These are phyloP conservation scores for Trichoderma reesei DNA, from an alignment of 495 filamentous ascomycete genomes.

Conservation along the genomic window DNA sequence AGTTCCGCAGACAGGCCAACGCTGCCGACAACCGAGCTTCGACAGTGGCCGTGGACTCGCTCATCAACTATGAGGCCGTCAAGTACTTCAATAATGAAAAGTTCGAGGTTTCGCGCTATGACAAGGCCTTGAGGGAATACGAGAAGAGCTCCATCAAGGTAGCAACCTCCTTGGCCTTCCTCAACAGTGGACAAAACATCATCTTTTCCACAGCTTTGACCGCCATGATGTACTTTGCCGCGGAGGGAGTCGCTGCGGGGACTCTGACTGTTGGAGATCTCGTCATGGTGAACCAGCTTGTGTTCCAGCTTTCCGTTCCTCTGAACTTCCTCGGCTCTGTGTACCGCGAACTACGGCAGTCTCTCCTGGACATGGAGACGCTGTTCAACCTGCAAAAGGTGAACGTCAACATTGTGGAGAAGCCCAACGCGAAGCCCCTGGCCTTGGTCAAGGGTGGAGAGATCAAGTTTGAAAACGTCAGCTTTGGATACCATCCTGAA, in stretches of 20 bases:
- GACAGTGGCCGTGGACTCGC: constrained; percentile 87
- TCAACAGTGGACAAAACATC: constrained; percentile 97
- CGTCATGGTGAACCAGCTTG: constrained; percentile 97
- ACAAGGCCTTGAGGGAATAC: constrained; percentile 74
- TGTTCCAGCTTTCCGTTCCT: constrained; percentile 94
- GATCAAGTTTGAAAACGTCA: constrained; percentile 89
- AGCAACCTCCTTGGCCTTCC: constrained; percentile 79
- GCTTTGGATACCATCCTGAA: constrained; percentile 82
- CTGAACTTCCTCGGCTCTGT: constrained; percentile 94
- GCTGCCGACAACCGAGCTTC: constrained; percentile 92
- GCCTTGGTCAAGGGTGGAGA: constrained; percentile 67
- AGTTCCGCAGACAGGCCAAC: constrained; percentile 89
- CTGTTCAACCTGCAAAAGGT: constrained; percentile 98
- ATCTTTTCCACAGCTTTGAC: constrained; percentile 94
- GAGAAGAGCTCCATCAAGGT: constrained; percentile 95
- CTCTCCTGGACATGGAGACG: constrained; percentile 94
- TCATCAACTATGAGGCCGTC: constrained; percentile 98
- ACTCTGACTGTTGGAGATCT: constrained; percentile 86
- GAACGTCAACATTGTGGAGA: constrained; percentile 77
- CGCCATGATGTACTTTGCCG: constrained; percentile 96
- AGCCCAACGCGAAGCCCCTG: constrained; percentile 60
- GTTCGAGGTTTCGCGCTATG: constrained; percentile 85
- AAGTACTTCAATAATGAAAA: constrained; percentile 99
- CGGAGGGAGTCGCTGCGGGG: constrained; percentile 75
- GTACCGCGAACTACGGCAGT: constrained; percentile 91